These are phyloP conservation scores for Torulaspora franciscae DNA, from an alignment of 805 yeast species.

Conservation along the genomic window DNA sequence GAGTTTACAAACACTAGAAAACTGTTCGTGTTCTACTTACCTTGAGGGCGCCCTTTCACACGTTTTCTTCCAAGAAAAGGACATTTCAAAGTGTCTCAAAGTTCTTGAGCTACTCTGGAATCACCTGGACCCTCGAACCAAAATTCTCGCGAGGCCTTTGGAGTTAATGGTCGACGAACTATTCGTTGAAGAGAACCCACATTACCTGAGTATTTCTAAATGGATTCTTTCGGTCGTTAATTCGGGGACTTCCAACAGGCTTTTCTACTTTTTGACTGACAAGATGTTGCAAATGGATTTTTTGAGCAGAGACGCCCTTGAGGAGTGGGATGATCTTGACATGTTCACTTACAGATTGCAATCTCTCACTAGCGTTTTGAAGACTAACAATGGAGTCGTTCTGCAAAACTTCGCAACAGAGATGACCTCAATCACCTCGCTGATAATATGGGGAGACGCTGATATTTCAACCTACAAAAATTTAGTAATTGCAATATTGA, in stretches of 20 bases:
- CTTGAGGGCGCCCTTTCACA: slow-evolving; percentile 71
- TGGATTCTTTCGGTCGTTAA: slow-evolving; percentile 46
- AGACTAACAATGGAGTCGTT: slow-evolving; percentile 41
- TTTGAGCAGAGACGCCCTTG: slow-evolving; percentile 28
- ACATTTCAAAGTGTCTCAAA: slow-evolving; percentile 41
- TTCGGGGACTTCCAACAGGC: slow-evolving; percentile 53
- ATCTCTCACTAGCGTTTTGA: slow-evolving; percentile 49
- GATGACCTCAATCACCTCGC: slow-evolving; percentile 47
- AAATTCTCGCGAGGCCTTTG: slow-evolving; percentile 53
- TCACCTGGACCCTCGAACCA: slow-evolving; percentile 46
- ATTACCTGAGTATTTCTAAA: slow-evolving; percentile 41
- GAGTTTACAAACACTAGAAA: slow-evolving; percentile 56
- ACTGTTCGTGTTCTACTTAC: slow-evolving; percentile 46
- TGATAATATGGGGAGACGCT: slow-evolving; percentile 36
- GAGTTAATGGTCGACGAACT: slow-evolving; percentile 65
- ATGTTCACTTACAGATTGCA: slow-evolving; percentile 58
- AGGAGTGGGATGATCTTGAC: slow-evolving; percentile 54
- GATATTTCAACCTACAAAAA: slow-evolving; percentile 58
- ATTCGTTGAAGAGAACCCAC: slow-evolving; percentile 40
- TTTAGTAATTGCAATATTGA: slow-evolving; percentile 43
- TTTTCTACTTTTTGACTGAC: slow-evolving; percentile 56
- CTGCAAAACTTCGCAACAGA: slow-evolving; percentile 52
- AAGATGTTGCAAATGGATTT: slow-evolving; percentile 46
- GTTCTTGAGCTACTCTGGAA: slow-evolving; percentile 71
- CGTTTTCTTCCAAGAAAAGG: slow-evolving; percentile 42